Evolutionary conservation across 2,329 filamentous ascomycete species (phyloP).

Genomic region (Tricladium varicosporioides): DNA sequence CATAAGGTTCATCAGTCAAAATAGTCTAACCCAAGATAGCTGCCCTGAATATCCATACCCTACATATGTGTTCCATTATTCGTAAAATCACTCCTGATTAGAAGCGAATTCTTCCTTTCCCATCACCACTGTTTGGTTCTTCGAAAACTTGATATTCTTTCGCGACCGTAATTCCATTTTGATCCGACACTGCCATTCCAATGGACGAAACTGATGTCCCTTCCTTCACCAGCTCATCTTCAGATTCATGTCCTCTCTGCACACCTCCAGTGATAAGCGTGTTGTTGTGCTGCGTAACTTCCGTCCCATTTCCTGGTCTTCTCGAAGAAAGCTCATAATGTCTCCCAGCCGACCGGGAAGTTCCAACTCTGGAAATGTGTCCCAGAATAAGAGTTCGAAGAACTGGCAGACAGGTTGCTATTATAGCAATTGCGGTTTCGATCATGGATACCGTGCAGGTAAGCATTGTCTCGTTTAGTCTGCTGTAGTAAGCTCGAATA

Average conservation of each 20-base stretch:
- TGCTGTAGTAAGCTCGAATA: constrained; percentile 37
- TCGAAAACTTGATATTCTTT: constrained; percentile 8
- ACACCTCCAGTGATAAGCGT: not conserved
- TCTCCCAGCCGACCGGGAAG: not conserved
- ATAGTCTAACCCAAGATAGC: too few relatives aligned
- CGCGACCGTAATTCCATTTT: not conserved
- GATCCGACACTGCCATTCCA: not conserved
- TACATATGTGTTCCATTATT: not conserved
- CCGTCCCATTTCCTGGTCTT: not conserved
- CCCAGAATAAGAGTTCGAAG: not conserved
- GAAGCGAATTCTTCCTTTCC: not conserved
- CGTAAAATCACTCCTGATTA: not conserved
- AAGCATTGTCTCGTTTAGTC: constrained; percentile 37
- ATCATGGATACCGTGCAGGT: constrained; percentile 40
- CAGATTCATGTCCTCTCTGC: not conserved
- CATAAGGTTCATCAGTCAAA: too few relatives aligned
- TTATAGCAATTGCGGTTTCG: constrained; percentile 40
- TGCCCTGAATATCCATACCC: too few relatives aligned
- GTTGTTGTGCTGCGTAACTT: not conserved
- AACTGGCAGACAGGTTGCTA: constrained; percentile 26
- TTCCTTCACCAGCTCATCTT: not conserved
- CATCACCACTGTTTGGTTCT: not conserved
- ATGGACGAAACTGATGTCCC: not conserved
- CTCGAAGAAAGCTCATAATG: not conserved
- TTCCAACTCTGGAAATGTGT: not conserved